Conservation (phyloP, 768 basidiomycete species). For the Trichaptum fuscoviolaceum region DNA sequence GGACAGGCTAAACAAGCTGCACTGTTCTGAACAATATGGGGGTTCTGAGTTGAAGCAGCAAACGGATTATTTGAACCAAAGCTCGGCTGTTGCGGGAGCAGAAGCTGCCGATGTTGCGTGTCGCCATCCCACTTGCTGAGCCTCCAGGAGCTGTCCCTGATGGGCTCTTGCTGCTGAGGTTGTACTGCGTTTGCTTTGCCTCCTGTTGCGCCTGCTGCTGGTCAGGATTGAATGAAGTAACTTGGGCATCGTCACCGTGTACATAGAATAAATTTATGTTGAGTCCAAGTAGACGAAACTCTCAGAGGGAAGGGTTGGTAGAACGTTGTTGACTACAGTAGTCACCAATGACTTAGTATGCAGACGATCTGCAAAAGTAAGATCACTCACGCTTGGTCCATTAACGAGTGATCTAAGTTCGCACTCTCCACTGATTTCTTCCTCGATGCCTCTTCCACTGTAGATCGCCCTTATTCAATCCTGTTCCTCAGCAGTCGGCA, state of each 20-base stretch:
- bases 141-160: slow-evolving; percentile 40
- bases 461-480: slow-evolving; percentile 80
- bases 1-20: slow-evolving; percentile 35
- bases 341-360: too few relatives aligned
- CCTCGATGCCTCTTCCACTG: slow-evolving; percentile 81
- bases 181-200: slow-evolving; percentile 52
- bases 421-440: slow-evolving; percentile 65
- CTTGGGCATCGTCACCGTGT: slow-evolving; percentile 68
- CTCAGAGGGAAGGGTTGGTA: slow-evolving; percentile 59
- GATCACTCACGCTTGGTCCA: slow-evolving; percentile 68
- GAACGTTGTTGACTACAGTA: slow-evolving; percentile 15
- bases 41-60: slow-evolving; percentile 37
- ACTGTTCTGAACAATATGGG: slow-evolving; percentile 10
- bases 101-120: slow-evolving; percentile 33
- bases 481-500: slow-evolving; percentile 54
- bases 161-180: slow-evolving; percentile 59
- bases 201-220: slow-evolving; percentile 92
- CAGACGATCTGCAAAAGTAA: not conserved
- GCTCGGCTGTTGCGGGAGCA: slow-evolving; percentile 29
- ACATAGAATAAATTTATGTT: slow-evolving; percentile 66
- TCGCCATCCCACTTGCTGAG: slow-evolving; percentile 51
- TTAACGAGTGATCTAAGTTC: slow-evolving; percentile 83
- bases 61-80: slow-evolving; percentile 79
- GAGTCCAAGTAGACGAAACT: slow-evolving; percentile 46
- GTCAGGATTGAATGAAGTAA: slow-evolving; percentile 93